Percentiles rank a stretch among this genome's conserved stretches.
Conservation (phyloP, 2,329 filamentous ascomycete species). For the Bisporella sp. region DNA sequence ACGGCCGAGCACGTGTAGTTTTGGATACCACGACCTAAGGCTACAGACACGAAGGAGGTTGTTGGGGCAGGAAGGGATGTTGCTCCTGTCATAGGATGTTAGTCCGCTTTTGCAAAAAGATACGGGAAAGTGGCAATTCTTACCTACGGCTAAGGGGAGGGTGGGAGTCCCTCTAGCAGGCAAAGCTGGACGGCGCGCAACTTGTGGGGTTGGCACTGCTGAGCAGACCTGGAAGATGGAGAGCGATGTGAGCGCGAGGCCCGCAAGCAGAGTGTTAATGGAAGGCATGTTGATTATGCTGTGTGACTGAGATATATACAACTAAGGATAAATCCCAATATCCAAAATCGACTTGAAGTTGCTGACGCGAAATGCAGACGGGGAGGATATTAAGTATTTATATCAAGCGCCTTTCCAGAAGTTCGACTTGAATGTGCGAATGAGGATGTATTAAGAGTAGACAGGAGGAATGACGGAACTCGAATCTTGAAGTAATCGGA, state of each 20-base stretch:
- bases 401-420: no score
- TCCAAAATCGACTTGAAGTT: neutral
- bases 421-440: no score
- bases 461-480: no score
- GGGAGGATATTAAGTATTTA: no score
- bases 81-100: slow-evolving; percentile 8
- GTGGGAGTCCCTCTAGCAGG: neutral
- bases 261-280: neutral
- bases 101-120: no score
- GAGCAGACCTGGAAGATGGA: neutral
- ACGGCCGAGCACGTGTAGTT: slow-evolving; percentile 26
- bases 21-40: slow-evolving; percentile 26
- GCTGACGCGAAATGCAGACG: no score
- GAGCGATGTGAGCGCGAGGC: neutral
- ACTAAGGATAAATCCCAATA: neutral
- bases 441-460: no score
- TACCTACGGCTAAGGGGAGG: neutral
- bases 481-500: no score
- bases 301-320: neutral
- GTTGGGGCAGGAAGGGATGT: slow-evolving; percentile 18
- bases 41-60: slow-evolving; percentile 21
- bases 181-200: no score
- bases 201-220: neutral
- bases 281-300: neutral
- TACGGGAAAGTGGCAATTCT: no score